Base-by-base conservation (phyloP, 306 rosid species). In the Fragaria iinumae region DNA sequence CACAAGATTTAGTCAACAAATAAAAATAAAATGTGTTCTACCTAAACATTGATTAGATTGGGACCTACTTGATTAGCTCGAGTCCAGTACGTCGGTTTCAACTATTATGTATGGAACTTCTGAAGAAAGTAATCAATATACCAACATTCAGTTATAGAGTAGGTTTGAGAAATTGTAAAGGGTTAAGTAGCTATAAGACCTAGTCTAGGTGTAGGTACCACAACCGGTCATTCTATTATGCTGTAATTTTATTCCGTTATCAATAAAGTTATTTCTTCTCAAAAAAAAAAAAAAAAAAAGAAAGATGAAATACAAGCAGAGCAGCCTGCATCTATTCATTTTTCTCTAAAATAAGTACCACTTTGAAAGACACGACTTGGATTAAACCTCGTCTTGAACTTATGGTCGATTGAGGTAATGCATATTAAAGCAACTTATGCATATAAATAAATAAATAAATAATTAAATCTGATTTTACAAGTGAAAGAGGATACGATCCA, bases 401-500 rank as follows among this genome's bases (percentile, higher is more conserved):
- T 68, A 53, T 23, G 66, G 55, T 67, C 52, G 55, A 53, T 70
- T 21, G 78, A 76, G 80, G 71, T 71, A 44, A 78, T 11, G 38
- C 52, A 72, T 38, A 55, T 32, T 25, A 36, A 71, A 76, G 53
- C 52, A 76, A 64, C 76, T 59, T 48, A 23, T 52, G 39, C 11
- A 49, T 23, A 38, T n/a, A 76, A 45, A 38, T 39, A 34, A 34
- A 62, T 78, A 73, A 38, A 38, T 38, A 49, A 32, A 27, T n/a
- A 76, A 45, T 27, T 39, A 34, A 34, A 36, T 36, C 39, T 73
- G 71, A 64, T 52, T 77, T 20, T 56, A 12, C 55, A 55, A 81
- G 39, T 64, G 29, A 11, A 39, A 79, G 43, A 79, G 43, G 64
- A 69, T 68, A 56, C 52, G 55, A 69, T 76, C 71, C 88, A 70